phyloP scores from a whole-genome alignment of 768 basidiomycete genomes.

The Mycena albidolilacea region DNA sequence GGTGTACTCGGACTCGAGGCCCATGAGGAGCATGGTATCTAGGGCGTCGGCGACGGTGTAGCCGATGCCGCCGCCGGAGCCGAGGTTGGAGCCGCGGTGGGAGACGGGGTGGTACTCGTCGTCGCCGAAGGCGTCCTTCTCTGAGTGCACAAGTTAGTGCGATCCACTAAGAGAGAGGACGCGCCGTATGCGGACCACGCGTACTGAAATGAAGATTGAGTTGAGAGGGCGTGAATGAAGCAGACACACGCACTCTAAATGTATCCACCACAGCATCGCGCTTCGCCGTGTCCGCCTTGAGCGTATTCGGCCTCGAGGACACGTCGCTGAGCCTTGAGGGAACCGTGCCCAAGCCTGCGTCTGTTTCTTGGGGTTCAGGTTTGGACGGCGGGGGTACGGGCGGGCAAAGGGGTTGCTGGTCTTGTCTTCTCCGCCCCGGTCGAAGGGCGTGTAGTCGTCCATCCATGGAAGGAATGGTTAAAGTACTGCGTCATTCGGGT shows the following conservation, averaged over 20 bases:
- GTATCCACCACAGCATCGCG: conserved; percentile 82
- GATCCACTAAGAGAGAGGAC: no score
- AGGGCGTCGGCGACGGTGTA: conserved; percentile 92
- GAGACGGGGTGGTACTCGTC: conserved; percentile 94
- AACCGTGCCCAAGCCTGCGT: no score
- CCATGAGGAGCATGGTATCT: conserved; percentile 91
- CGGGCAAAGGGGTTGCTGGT: no score
- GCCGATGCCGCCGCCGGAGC: conserved; percentile 77
- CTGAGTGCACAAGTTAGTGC: no score
- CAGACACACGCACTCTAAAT: conserved; percentile 71
- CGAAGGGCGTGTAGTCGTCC: no score
- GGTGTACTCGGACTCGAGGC: conserved; percentile 80
- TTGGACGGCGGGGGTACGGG: no score
- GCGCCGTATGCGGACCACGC: conserved; percentile 81
- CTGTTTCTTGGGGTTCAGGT: no score
- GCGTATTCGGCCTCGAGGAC: no score
- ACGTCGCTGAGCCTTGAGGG: no score
- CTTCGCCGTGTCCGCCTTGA: conserved; percentile 68
- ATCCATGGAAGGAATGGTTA: no score
- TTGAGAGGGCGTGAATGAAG: background rate
- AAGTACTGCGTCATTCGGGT: no score
- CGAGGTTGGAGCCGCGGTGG: conserved; percentile 81
- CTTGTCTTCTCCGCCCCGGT: no score
- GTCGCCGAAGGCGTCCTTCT: conserved; percentile 89
- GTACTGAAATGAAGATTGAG: conserved; percentile 61